Base-by-base conservation (phyloP, 768 basidiomycete genomes). In the Fistulinella prunicolor region DNA sequence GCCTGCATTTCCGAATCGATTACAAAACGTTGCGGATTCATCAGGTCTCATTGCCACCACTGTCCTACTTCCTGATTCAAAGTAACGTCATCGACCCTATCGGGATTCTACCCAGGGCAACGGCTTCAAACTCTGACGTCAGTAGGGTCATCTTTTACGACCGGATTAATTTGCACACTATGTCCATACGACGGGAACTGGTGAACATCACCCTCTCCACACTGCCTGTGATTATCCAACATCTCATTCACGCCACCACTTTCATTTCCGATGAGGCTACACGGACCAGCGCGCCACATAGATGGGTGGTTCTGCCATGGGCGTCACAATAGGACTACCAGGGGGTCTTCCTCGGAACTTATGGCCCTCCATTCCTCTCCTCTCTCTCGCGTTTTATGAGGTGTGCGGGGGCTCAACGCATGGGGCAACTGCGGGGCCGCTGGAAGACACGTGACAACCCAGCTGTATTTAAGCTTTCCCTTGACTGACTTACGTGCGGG, bases 231-330 rank as follows among this genome's bases (percentile, higher is more conserved):
- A 24, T 49, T 32, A 38, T 47, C 35, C 38, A 39, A 16, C 17
- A 39, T 34, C 30, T 48, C 39, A 29, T 34, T 35, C 45, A 48
- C 20, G 20, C 38, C 32, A 30, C 38, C 21, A 19, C 30, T 46
- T 59, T 60, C 50, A 63, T 63, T 41, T 60, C 61, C 58, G 61
- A 46, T n/a, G 14, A n/a, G n/a, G 6, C 35, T 49, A 37, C 44
- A 45, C 40, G 50, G 34, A 46, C 50, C 12, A 35, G 37, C 28
- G 45, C 38, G 23, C 51, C 13, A 35, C 49, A 44, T 22, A 30
- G 21, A 39, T 30, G 14, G 37, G n/a, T 45, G 38, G 35, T 44
- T 36, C 42, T 23, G 35, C 35, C n/a, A n/a, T 23, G 19, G 34
- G 48, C 44, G 34, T 32, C 40, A 28, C 47, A 42, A 43, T 40